Base-by-base conservation (phyloP, 23 red algal species). In the Gracilaria caudata region DNA sequence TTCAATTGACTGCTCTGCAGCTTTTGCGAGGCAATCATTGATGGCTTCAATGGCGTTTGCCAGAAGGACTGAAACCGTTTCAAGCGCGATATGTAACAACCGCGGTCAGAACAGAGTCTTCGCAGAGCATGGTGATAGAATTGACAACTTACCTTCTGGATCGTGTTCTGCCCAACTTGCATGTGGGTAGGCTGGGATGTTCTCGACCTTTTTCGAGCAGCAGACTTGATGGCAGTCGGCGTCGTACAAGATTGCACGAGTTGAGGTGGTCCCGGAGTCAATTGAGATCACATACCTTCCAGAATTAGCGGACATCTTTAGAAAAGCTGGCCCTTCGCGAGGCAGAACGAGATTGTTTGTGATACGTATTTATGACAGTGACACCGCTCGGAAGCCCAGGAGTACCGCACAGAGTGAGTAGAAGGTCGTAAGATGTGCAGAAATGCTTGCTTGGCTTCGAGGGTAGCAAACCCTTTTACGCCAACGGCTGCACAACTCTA, bases 221-320 rank as follows among this genome's bases (percentile, higher is more conserved):
- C 86, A 78, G 2, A 94, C 90, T 51, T 59, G 41, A 39, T 86
- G 33, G 19, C 86, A 90, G 21, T 54, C 59, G 23, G 59, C 36
- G 77, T 79, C 68, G 44, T 94, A 98, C 23, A 98, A 25, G 82
- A 98, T 98, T 35, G 75, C 64, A 44, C 95, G 84, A 13, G 91
- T 98, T 14, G 95, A 98, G 1, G 95, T 98, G 9, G 95, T 98
- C 33, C 95, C 95, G 59, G 93, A 87, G 64, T 98, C 95, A 29
- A 98, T 66, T 13, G 95, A 78, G 57, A 74, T 51, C 28, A 94
- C 80, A 83, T 89, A 87, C 33, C 81, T 32, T n/a, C n/a, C n/a
- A n/a, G n/a, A n/a, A n/a, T n/a, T n/a, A n/a, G n/a, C n/a, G n/a
- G n/a, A n/a, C n/a, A n/a, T n/a, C n/a, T n/a, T n/a, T n/a, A n/a